Evolutionary conservation across 1,284 basidiomycete species (phyloP).

Genomic region (Golubevia sp.): DNA sequence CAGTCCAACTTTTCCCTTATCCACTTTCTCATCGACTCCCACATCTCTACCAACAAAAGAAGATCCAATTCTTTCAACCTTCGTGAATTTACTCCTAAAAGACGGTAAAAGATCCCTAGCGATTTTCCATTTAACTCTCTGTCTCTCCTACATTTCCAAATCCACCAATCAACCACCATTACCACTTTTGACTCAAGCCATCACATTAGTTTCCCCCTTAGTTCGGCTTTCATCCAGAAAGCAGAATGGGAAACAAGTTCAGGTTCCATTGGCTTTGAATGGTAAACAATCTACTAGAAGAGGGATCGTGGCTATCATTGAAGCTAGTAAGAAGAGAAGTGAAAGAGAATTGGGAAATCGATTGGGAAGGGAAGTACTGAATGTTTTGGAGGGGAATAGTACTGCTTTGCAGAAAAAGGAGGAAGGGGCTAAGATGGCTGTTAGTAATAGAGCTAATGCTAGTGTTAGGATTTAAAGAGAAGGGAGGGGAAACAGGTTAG

Average conservation of each 20-base stretch:
- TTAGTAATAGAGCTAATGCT: too few relatives aligned
- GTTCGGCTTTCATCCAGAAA: conserved; percentile 60
- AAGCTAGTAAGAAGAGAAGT: conserved; percentile 61
- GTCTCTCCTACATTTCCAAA: conserved; percentile 50
- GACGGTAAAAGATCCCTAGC: conserved; percentile 62
- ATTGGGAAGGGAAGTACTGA: conserved; percentile 61
- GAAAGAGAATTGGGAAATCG: conserved; percentile 58
- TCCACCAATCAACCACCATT: conserved; percentile 57
- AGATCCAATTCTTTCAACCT: too few relatives aligned
- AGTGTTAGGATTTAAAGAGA: too few relatives aligned
- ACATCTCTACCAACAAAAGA: too few relatives aligned
- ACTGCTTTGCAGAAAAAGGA: conserved; percentile 60
- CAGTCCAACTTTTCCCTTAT: too few relatives aligned
- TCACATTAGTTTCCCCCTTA: conserved; percentile 52
- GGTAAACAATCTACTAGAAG: conserved; percentile 53
- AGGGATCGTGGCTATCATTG: conserved; percentile 62
- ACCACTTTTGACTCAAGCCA: conserved; percentile 56
- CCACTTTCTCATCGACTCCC: too few relatives aligned
- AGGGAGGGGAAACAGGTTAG: too few relatives aligned
- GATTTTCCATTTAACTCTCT: conserved; percentile 44
- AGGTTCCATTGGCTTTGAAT: conserved; percentile 60
- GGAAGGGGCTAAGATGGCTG: conserved; percentile 16
- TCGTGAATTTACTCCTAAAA: conserved; percentile 62
- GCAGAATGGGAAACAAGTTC: conserved; percentile 59
- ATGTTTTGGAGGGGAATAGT: conserved; percentile 60